Evolutionary conservation across 2,329 filamentous ascomycete species (phyloP).

Genomic region (Fusarium stilboides): DNA sequence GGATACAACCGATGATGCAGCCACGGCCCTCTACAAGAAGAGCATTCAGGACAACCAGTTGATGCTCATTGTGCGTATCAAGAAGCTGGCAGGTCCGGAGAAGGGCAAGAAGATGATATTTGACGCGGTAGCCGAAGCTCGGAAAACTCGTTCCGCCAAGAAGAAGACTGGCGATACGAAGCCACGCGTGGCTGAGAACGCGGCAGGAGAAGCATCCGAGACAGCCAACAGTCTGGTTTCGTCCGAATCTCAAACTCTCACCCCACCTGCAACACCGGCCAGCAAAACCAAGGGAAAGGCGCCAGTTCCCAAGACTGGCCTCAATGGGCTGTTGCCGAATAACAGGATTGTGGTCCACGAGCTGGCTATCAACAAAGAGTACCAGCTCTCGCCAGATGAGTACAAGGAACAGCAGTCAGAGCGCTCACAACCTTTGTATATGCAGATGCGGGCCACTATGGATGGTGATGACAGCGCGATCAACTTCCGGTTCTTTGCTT

Average conservation of each 20-base stretch:
- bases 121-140: conserved; percentile 80
- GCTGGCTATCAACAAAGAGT: conserved; percentile 84
- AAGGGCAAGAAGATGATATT: conserved; percentile 81
- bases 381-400: conserved; percentile 76
- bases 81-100: conserved; percentile 80
- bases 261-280: conserved; percentile 67
- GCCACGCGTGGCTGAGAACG: conserved; percentile 74
- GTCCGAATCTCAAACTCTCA: conserved; percentile 65
- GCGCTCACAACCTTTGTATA: conserved; percentile 65
- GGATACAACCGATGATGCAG: conserved; percentile 80
- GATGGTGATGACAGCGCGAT: conserved; percentile 74
- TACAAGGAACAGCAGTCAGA: conserved; percentile 70
- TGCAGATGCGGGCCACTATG: conserved; percentile 76
- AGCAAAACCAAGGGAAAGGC: conserved; percentile 58
- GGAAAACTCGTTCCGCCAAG: conserved; percentile 75
- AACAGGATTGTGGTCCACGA: conserved; percentile 85
- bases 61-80: conserved; percentile 84
- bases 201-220: conserved; percentile 56
- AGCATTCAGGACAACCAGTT: conserved; percentile 87
- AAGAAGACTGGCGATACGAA: conserved; percentile 79
- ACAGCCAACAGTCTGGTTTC: conserved; percentile 57
- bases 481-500: conserved; percentile 77
- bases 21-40: conserved; percentile 82
- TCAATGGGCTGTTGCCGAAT: conserved; percentile 73
- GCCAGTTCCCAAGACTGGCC: conserved; percentile 58